These are phyloP conservation scores for Irineochytrium annulatum DNA, from an alignment of 192 early-diverging fungal species.

Conservation along the genomic window DNA sequence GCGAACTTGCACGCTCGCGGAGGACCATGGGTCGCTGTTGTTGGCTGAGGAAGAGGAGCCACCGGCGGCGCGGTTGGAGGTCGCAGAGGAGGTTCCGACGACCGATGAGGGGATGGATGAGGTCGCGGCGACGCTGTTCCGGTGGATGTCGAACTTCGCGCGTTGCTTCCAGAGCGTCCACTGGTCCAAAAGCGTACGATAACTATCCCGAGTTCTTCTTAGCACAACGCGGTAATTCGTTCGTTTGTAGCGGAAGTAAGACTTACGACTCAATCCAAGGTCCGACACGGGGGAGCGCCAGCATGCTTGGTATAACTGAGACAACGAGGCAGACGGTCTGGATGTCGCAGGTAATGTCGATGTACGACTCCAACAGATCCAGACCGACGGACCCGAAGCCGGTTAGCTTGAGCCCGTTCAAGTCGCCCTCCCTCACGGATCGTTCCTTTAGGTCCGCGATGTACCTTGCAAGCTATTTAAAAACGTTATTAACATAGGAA, in stretches of 20 bases:
- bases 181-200: constrained; percentile 79
- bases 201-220: constrained; percentile 54
- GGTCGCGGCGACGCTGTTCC: constrained; percentile 44
- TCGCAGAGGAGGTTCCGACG: neutral
- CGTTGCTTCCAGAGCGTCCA: constrained; percentile 85
- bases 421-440: too few species aligned
- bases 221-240: neutral
- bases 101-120: neutral
- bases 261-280: neutral
- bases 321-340: constrained; percentile 76
- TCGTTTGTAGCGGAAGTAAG: neutral
- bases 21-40: constrained; percentile 33
- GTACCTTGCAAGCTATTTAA: too few species aligned
- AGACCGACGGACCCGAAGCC: constrained; percentile 66
- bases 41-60: constrained; percentile 14
- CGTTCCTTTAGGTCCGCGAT: too few species aligned
- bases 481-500: too few species aligned
- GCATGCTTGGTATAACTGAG: constrained; percentile 56
- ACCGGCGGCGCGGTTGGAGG: neutral
- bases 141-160: constrained; percentile 86
- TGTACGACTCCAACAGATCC: constrained; percentile 70
- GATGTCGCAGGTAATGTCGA: constrained; percentile 84
- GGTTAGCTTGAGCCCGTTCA: constrained; percentile 80
- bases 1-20: constrained; percentile 81
- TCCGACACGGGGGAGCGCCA: constrained; percentile 36